Evolutionary conservation across 2,329 filamentous ascomycete species (phyloP), one percentile per base, ranked within the genome.

Genomic region (Dothideomycetes sp.): DNA sequence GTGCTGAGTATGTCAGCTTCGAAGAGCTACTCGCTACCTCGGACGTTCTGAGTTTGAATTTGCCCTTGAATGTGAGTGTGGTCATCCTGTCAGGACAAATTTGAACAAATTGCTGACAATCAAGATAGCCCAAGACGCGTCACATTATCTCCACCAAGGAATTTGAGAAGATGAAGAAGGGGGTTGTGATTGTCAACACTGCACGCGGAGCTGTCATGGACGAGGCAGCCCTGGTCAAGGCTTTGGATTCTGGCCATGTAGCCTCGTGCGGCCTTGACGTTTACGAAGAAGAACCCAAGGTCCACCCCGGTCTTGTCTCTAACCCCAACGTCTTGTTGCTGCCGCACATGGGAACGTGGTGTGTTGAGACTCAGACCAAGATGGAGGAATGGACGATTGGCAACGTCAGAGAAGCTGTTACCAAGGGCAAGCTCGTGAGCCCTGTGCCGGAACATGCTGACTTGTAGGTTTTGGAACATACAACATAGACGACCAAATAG

Each of bases 301-400:
- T 93, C 19, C 83, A 91, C 54, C 78, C 78, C 0, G 82, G 80
- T 1, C 65, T 93, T 29, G 51, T 88, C 11, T 64, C 65, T 12
- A 88, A 89, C 55, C 75, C 76, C 2, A 73, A 76, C 50, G 83
- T 84, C 16, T 68, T 89, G 52, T 68, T 94, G 19, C 64, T 93
- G 24, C 86, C 86, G 37, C 86, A 93, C 60, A 84, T 93, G 82
- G 85, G 85, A 0, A 93, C 86, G 0, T 86, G 75, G 71, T 89
- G 83, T 0, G 65, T 78, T 19, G 84, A 82, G 68, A 76, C 72
- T 2, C 63, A 72, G 55, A 66, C 60, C 1, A 63, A 61, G 8
- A 76, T 89, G 83, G 84, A 89, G 62, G 71, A 78, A 54, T 85
- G 79, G 78, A 73, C 76, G 27, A 79, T 89, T 49, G 71, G 69